These are phyloP conservation scores for Suhomyces bolitotheri DNA, from an alignment of 1,139 yeast species.

Conservation along the genomic window DNA sequence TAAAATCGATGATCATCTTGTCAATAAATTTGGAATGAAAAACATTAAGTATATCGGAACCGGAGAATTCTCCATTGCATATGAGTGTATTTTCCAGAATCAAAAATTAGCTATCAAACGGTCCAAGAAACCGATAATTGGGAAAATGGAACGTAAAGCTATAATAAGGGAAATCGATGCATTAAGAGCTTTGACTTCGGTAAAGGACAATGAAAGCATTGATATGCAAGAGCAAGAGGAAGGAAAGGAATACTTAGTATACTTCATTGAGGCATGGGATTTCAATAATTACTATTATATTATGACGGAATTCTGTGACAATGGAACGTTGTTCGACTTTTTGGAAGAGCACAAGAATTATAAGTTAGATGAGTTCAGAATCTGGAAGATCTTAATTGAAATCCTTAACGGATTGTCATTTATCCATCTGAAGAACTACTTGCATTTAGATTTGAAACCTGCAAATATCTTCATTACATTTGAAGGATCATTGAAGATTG, in stretches of 20 bases:
- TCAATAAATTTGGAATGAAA: conserved; percentile 62
- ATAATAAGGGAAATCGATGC: conserved; percentile 50
- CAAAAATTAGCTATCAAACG: conserved; percentile 84
- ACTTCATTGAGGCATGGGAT: conserved; percentile 87
- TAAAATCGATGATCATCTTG: conserved; percentile 57
- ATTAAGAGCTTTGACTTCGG: conserved; percentile 41
- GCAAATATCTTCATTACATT: conserved; percentile 92
- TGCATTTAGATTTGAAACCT: conserved; percentile 90
- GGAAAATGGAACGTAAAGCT: conserved; percentile 41
- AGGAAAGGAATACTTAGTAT: conserved; percentile 78
- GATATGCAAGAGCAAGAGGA: conserved; percentile 59
- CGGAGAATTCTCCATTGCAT: conserved; percentile 90
- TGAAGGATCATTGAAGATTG: conserved; percentile 87
- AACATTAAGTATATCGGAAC: conserved; percentile 71
- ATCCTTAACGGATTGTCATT: conserved; percentile 74
- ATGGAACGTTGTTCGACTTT: conserved; percentile 84
- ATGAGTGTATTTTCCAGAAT: conserved; percentile 66
- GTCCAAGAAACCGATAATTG: conserved; percentile 55
- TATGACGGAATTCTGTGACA: conserved; percentile 94
- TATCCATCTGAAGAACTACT: conserved; percentile 73
- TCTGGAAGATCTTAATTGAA: conserved; percentile 93
- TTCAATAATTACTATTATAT: conserved; percentile 72
- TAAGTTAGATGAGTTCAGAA: conserved; percentile 93
- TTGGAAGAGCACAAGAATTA: conserved; percentile 70
- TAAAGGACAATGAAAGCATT: conserved; percentile 44